A percentile compares a stretch with the other conserved stretches of the same genome.
Conservation (phyloP, 108 stramenopile species). For the Conticribra guillardii region DNA sequence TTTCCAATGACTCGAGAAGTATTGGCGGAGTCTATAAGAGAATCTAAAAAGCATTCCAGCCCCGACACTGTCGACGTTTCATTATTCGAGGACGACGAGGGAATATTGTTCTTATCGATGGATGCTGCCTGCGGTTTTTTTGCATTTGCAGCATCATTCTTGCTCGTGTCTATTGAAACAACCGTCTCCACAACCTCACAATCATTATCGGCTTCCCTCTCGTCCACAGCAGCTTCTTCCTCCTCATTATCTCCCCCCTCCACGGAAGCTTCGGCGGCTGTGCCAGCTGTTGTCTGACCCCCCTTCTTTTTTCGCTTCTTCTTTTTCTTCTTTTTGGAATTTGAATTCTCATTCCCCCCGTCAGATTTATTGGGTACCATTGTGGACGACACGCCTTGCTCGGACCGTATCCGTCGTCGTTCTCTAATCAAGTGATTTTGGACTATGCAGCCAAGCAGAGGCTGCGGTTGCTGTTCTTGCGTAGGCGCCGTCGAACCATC, state of each 20-base stretch:
- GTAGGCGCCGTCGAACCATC: no score
- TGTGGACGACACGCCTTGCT: background rate
- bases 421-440: constrained; percentile 1
- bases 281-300: background rate
- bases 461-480: no score
- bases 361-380: background rate
- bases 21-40: constrained; percentile 8
- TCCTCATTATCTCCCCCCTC: background rate
- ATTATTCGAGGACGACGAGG: no score
- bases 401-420: background rate
- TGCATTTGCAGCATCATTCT: no score
- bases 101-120: no score
- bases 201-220: background rate
- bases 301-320: constrained; percentile 10
- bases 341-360: background rate
- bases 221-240: background rate
- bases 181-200: background rate
- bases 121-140: no score
- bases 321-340: constrained; percentile 19
- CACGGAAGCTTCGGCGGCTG: background rate
- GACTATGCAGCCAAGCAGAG: no score
- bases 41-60: constrained; percentile 24
- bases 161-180: no score
- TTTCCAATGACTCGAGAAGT: background rate
- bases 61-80: background rate